phyloP scores from a whole-genome alignment of 2,329 filamentous ascomycete genomes.

The Pseudogymnoascus pannorum region DNA sequence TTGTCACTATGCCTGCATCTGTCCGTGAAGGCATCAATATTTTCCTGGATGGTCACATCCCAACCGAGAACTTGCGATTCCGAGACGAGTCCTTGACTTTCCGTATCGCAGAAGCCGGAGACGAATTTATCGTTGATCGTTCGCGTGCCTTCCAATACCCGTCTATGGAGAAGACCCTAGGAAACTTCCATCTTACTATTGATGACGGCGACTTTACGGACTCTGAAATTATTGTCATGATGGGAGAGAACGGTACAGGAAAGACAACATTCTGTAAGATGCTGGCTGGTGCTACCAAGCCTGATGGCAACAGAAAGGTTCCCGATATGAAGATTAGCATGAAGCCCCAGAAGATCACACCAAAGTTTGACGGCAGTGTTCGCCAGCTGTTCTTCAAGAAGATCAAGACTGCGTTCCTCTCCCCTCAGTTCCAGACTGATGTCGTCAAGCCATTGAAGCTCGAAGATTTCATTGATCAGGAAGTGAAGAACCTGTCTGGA shows the following conservation, averaged over 20 bases:
- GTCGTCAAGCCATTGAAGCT: constrained; percentile 99
- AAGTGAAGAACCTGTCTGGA: constrained; percentile 97
- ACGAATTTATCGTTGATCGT: constrained; percentile 82
- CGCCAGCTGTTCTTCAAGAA: constrained; percentile 99
- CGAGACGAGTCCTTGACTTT: constrained; percentile 94
- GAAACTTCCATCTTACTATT: constrained; percentile 76
- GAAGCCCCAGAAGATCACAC: constrained; percentile 99
- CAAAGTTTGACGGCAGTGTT: constrained; percentile 95
- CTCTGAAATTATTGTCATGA: constrained; percentile 98
- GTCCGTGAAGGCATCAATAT: constrained; percentile 99
- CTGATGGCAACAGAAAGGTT: constrained; percentile 69
- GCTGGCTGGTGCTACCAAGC: constrained; percentile 86
- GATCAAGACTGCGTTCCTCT: constrained; percentile 94
- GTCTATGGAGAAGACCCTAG: constrained; percentile 85
- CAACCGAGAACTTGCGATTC: constrained; percentile 97
- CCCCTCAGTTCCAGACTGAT: constrained; percentile 97
- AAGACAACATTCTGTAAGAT: constrained; percentile 99
- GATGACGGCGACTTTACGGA: constrained; percentile 87
- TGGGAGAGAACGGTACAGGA: constrained; percentile 99
- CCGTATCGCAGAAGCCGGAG: constrained; percentile 80
- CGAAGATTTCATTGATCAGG: constrained; percentile 98
- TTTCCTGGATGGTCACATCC: constrained; percentile 96
- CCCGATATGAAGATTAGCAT: constrained; percentile 96
- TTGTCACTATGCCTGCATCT: constrained; percentile 89
- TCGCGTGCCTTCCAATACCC: constrained; percentile 82